A percentile compares a stretch with the other conserved stretches of the same genome.
Evolutionary conservation across 2,329 filamentous ascomycete genomes (phyloP).

Genomic region (Trichoderma sp.): DNA sequence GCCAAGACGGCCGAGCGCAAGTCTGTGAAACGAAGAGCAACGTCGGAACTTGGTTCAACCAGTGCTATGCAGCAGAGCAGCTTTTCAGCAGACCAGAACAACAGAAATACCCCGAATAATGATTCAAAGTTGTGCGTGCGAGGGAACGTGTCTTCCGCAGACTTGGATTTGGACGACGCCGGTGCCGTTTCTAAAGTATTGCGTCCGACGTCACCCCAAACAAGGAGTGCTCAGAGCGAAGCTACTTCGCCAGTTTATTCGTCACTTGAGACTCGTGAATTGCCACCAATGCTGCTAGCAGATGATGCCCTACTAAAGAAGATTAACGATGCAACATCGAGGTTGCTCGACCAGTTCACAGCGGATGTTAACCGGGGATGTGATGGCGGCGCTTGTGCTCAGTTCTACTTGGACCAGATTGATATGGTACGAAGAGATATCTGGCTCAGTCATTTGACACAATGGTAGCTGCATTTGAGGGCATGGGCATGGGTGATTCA

Average conservation of each 20-base stretch:
- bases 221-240: neutral
- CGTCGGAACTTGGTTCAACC: neutral
- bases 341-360: conserved; percentile 41
- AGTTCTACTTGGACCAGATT: conserved; percentile 40
- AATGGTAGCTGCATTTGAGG: neutral
- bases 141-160: too few relatives aligned
- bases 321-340: conserved; percentile 35
- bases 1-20: neutral
- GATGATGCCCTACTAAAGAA: conserved; percentile 34
- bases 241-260: neutral
- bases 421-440: conserved; percentile 35
- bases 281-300: conserved; percentile 34
- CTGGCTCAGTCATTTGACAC: conserved; percentile 37
- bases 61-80: neutral
- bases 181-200: neutral
- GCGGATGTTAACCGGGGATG: conserved; percentile 35
- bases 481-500: neutral
- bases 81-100: neutral
- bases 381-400: conserved; percentile 34
- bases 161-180: neutral
- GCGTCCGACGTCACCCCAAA: neutral
- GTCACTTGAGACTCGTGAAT: neutral
- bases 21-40: neutral
- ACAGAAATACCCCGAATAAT: neutral
- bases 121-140: too few relatives aligned